These are phyloP conservation scores for Saccharum hybrid DNA, from an alignment of 202 grass and related monocot genomes.

Conservation along the genomic window DNA sequence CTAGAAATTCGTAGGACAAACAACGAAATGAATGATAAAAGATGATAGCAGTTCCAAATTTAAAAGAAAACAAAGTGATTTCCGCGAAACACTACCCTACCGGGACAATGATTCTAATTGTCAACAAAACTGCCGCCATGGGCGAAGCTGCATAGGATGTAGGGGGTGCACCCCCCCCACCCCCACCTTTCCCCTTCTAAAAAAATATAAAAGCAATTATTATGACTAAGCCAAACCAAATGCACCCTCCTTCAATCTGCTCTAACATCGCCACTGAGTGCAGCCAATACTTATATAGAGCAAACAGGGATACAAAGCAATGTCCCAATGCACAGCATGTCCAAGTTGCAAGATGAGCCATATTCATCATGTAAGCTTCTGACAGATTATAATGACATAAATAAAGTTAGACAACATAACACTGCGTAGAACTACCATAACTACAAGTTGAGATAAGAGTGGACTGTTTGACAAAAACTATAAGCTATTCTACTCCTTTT, in stretches of 20 bases:
- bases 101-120: not conserved
- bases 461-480: not conserved
- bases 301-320: not conserved
- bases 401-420: not conserved
- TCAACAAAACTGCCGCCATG: not conserved
- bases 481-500: not conserved
- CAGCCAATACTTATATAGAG: not conserved
- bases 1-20: not conserved
- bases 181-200: too few species aligned
- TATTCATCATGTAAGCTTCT: not conserved
- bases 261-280: not conserved
- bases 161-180: too few species aligned
- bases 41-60: not conserved
- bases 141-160: too few species aligned
- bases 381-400: not conserved
- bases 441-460: not conserved
- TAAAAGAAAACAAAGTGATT: not conserved
- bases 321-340: not conserved
- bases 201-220: too few species aligned
- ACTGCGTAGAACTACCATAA: not conserved
- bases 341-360: not conserved
- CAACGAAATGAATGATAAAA: not conserved
- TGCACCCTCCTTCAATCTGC: too few species aligned
- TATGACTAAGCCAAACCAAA: too few species aligned
- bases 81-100: too few species aligned